These are phyloP conservation scores for Alternaria novae-zelandiae DNA, from an alignment of 2,329 filamentous ascomycete species.

Conservation along the genomic window DNA sequence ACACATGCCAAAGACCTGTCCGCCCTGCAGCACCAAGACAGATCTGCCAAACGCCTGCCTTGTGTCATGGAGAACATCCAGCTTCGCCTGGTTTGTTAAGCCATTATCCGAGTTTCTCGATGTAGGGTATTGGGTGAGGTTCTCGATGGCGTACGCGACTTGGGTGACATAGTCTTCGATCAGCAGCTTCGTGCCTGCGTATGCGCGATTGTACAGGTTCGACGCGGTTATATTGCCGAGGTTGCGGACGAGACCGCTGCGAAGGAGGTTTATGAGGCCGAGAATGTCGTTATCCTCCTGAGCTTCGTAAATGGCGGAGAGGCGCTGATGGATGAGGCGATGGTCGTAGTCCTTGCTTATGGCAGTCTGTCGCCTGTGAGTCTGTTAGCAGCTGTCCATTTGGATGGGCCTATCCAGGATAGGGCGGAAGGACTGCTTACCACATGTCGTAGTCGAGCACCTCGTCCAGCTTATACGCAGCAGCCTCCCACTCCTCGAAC, in stretches of 20 bases:
- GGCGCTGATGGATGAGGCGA: constrained; percentile 77
- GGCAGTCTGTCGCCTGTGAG: constrained; percentile 77
- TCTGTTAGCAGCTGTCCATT: constrained; percentile 2
- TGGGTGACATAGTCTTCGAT: constrained; percentile 91
- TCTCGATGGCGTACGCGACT: constrained; percentile 79
- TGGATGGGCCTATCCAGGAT: not conserved
- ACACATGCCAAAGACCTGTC: constrained; percentile 88
- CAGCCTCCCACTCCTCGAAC: constrained; percentile 86
- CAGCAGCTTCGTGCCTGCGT: constrained; percentile 85
- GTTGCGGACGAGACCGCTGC: constrained; percentile 79
- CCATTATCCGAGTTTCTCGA: constrained; percentile 54
- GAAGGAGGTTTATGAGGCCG: constrained; percentile 77
- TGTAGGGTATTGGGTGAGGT: constrained; percentile 73
- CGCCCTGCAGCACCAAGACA: constrained; percentile 85
- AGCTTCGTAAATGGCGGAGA: constrained; percentile 72
- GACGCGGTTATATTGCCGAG: constrained; percentile 88
- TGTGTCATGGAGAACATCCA: constrained; percentile 86
- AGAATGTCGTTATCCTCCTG: constrained; percentile 75
- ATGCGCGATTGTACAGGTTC: constrained; percentile 81
- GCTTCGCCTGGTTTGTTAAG: constrained; percentile 76
- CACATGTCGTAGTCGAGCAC: constrained; percentile 81
- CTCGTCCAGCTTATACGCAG: constrained; percentile 83
- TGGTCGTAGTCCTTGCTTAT: constrained; percentile 86
- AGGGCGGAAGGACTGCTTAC: constrained; percentile 52
- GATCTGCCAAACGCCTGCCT: constrained; percentile 87